A percentile compares a stretch with the other conserved stretches of the same genome.
Conservation (phyloP, 306 rosid genomes). For the Cicer judaicum region DNA sequence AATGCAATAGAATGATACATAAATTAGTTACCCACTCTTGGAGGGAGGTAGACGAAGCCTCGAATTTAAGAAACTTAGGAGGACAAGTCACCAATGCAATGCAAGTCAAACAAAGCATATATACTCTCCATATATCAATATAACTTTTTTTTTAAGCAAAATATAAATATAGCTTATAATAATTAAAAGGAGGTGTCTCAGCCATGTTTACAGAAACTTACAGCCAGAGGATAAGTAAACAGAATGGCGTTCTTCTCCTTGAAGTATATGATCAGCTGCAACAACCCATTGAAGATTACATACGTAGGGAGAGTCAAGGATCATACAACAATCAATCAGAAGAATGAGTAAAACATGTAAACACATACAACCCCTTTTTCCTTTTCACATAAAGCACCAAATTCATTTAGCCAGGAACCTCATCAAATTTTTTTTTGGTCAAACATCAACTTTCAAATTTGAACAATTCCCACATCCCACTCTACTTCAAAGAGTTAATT, state of each 20-base stretch:
- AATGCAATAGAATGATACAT: neutral
- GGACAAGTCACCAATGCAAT: conserved; percentile 2
- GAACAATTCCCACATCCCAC: conserved; percentile 15
- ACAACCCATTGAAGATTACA: conserved; percentile 73
- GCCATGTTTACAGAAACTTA: conserved; percentile 49
- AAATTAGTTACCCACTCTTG: neutral
- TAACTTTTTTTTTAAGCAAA: neutral
- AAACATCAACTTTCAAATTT: conserved; percentile 5
- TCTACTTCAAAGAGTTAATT: neutral
- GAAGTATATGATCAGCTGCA: conserved; percentile 83
- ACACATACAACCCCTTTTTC: conserved; percentile 16
- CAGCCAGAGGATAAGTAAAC: conserved; percentile 84
- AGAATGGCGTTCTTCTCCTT: conserved; percentile 95
- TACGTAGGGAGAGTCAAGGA: conserved; percentile 79
- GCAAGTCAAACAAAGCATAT: conserved; percentile 28
- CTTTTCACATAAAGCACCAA: conserved; percentile 1
- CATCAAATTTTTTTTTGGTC: neutral
- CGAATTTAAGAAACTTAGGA: conserved; percentile 3
- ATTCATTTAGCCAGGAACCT: conserved; percentile 13
- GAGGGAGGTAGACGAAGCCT: neutral
- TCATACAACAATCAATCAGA: conserved; percentile 40
- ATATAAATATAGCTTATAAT: neutral
- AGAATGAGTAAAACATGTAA: conserved; percentile 25
- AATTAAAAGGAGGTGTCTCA: neutral
- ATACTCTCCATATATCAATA: conserved; percentile 11